Base-by-base conservation (phyloP, 2,329 filamentous ascomycete species). In the Juglanconis oblonga region DNA sequence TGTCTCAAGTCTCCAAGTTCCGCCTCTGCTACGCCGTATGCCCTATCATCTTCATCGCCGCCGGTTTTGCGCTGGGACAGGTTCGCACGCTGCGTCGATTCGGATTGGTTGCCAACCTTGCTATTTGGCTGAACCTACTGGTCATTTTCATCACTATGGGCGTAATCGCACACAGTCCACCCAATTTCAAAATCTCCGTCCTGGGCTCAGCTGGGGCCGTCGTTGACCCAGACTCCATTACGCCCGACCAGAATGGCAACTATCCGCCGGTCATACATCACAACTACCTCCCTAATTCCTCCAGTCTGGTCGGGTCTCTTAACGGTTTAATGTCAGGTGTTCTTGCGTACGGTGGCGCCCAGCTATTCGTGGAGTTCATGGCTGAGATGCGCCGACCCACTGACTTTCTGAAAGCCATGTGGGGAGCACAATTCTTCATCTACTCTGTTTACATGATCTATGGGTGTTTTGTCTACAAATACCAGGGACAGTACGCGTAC, bases 291-390 rank as follows among this genome's bases (percentile, higher is more conserved):
- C 74, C 78, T 2, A 74, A 78, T 14, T 71, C 76, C 5, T 72
- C 74, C 2, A 73, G 76, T 17, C 76, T 84, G 49, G 67, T 71
- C 11, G 79, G 74, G 17, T 76, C 77, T 10, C 70, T 84, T 57
- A 80, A 79, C 58, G 81, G 81, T n/a, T 70, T 82, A 44, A 79
- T 81, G 70, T 78, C 81, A 51, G 80, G 77, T 9, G 82, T 86
- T 5, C 83, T 81, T 55, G 79, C 82, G 0, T 87, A 86, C 63
- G 82, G 81, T n/a, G 84, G 84, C 3, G 80, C 81, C 3, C 79
- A 82, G 68, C 71, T 86, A 7, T 86, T 85, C 68, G 76, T 78
- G 42, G 81, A 84, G 58, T 81, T 87, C 64, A 76, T 87, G 72
- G 77, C 83, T 42, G 77, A 79, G 70, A 78, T 79, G 76, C 72